Percentiles rank a stretch among this genome's conserved stretches.
phyloP scores from a whole-genome alignment of 2,329 filamentous ascomycete genomes.

The Scedosporium dehoogii region DNA sequence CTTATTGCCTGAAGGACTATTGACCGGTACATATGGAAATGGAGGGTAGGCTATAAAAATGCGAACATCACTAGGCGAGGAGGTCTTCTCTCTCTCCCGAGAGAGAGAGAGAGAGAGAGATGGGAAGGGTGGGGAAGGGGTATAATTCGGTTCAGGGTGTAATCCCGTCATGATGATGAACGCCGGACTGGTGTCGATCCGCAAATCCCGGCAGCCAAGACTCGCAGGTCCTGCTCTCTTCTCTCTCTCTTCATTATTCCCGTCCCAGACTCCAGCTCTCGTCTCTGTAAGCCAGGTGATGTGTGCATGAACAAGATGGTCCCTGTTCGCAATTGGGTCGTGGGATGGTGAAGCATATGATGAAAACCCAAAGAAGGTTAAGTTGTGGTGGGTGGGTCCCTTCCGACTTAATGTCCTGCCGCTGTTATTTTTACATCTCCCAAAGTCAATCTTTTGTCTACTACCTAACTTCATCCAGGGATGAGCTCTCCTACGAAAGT shows the following conservation, averaged over 20 bases:
- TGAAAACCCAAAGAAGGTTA: no score
- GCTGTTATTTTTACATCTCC: conserved; percentile 3
- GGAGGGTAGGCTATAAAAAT: not conserved
- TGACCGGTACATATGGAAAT: not conserved
- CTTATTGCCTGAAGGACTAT: not conserved
- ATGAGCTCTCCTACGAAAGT: not conserved
- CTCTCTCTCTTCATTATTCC: not conserved
- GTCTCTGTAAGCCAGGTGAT: not conserved
- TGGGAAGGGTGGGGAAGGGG: not conserved
- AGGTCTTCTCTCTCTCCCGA: not conserved
- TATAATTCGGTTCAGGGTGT: not conserved
- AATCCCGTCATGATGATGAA: not conserved
- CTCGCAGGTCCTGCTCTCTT: not conserved
- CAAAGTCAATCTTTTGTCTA: not conserved
- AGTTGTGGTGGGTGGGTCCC: not conserved
- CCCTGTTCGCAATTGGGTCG: no score
- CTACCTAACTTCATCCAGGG: no score
- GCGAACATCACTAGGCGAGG: not conserved
- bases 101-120: not conserved
- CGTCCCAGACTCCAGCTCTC: not conserved
- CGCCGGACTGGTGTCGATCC: not conserved
- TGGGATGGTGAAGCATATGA: not conserved
- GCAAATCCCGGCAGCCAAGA: not conserved
- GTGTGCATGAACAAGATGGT: not conserved
- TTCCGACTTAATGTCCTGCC: conserved; percentile 5